Evolutionary conservation across 768 basidiomycete species (phyloP), one percentile per base, ranked within the genome.

Genomic region (Mycena galopus): DNA sequence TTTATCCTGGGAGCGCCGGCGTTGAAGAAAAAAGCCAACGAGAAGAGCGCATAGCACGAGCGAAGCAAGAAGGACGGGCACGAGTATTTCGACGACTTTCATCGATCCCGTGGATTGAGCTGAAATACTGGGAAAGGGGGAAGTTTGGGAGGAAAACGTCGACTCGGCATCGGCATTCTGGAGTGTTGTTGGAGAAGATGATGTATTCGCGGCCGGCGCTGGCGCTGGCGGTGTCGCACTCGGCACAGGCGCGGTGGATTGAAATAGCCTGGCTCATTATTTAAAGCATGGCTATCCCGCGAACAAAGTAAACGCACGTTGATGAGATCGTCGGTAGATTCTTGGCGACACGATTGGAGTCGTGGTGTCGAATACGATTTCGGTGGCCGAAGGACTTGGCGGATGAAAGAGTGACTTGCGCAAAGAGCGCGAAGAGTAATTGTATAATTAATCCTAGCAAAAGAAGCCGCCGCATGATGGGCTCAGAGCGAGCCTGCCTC

Each of bases 361-460:
- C 27, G 5, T 11, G 51, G 51, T 53, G 51, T 5, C 5, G 51
- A 53, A 53, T 29, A 8, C n/a, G 51, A 21, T 25, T 16, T 14
- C 27, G 51, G 10, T 53, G 25, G 51, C 51, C 51, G 17, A 44
- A 44, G 4, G 27, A 53, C 25, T 1, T n/a, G 29, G 62, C 62
- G 7, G 30, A 30, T 51, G 62, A 65, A 56, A 55, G 64, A 65
- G 64, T 42, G 64, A 29, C 35, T 37, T 65, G 64, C 25, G 53
- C 7, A 56, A 65, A 23, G 53, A 65, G 23, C n/a, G 53, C 35
- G 64, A 61, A 12, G 57, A 64, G 62, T 62, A 61, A 19, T 47
- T 47, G 30, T 53, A 53, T 4, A 53, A 35, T 27, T 33, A 53
- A 37, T 55, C 19, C 4, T 3, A 65, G 33, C 6, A 27, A 19